phyloP scores from a whole-genome alignment of 306 rosid species.

The Inga oerstediana region DNA sequence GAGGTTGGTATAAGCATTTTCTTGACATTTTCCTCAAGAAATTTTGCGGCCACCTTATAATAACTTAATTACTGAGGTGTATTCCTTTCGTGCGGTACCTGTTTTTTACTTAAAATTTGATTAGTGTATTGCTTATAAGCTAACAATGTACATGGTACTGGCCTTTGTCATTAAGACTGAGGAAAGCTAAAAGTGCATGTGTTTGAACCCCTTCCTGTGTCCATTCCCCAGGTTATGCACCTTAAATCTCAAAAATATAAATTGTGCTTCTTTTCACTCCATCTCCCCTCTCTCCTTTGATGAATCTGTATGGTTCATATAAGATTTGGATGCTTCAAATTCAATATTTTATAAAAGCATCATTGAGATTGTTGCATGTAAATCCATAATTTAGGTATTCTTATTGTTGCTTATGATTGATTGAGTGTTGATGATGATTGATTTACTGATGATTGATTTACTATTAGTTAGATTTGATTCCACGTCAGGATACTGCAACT shows the following conservation, averaged over 20 bases:
- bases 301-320: no score
- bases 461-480: no score
- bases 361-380: no score
- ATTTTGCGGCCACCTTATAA: not conserved
- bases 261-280: no score
- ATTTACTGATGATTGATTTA: no score
- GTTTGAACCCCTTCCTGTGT: not conserved
- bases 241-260: not conserved
- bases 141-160: not conserved
- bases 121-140: not conserved
- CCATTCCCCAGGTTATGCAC: not conserved
- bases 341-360: no score
- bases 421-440: no score
- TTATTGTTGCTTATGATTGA: no score
- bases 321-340: no score
- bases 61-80: not conserved
- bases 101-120: not conserved
- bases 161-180: not conserved
- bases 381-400: no score
- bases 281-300: no score
- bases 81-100: not conserved
- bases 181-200: not conserved
- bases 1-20: not conserved
- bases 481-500: no score
- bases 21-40: not conserved